Conservation (phyloP, 768 basidiomycete species). For the Phylloporus rhodoxanthus region DNA sequence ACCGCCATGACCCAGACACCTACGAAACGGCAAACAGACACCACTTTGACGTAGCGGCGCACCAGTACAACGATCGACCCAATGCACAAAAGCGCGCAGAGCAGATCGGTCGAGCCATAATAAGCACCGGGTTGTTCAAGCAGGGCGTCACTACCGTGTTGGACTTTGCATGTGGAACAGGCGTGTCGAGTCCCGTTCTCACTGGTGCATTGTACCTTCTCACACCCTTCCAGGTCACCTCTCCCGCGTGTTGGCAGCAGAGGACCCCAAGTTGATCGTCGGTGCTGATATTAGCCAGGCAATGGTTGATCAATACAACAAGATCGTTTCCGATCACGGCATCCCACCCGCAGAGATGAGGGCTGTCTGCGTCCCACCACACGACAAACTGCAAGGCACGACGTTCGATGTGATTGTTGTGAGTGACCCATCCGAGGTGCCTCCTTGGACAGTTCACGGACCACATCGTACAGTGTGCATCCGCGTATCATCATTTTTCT, state of each 20-base stretch:
- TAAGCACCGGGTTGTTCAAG: constrained; percentile 42
- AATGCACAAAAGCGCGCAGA: constrained; percentile 18
- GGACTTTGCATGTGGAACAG: constrained; percentile 75
- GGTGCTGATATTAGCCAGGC: constrained; percentile 74
- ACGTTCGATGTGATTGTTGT: constrained; percentile 71
- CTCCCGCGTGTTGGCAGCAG: constrained; percentile 54
- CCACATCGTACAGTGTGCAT: constrained; percentile 45
- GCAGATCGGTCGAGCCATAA: constrained; percentile 25
- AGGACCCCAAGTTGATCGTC: constrained; percentile 55
- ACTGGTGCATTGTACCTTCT: background rate
- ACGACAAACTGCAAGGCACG: constrained; percentile 40
- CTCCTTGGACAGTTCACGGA: background rate
- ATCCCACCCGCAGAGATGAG: constrained; percentile 61
- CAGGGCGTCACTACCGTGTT: constrained; percentile 52
- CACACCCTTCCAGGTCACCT: constrained; percentile 44
- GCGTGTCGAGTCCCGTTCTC: constrained; percentile 16
- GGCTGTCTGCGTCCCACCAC: constrained; percentile 44
- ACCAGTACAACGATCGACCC: constrained; percentile 22
- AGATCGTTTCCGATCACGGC: constrained; percentile 52
- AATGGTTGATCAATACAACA: constrained; percentile 64
- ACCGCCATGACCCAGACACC: background rate
- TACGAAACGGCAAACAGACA: constrained; percentile 23
- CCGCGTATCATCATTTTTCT: constrained; percentile 58
- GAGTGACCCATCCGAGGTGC: constrained; percentile 23
- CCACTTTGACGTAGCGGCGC: constrained; percentile 23